Conservation (phyloP, 805 yeast species). For the Blastobotrys parvus region DNA sequence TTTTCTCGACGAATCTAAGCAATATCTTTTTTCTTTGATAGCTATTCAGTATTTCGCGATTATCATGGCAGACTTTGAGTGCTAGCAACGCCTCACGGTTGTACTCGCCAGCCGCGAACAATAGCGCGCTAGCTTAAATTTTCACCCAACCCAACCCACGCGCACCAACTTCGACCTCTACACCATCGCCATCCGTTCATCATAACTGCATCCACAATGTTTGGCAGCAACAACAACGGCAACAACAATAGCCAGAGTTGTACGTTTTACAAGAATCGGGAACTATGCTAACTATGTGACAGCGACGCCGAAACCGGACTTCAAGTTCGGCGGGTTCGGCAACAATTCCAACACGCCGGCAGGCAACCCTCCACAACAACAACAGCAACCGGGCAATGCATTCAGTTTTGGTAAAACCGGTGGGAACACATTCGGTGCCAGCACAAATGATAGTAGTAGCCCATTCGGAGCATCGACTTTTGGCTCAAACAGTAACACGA, state of each 20-base stretch:
- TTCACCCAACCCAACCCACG: too few species aligned
- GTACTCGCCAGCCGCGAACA: too few species aligned
- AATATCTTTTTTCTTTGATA: too few species aligned
- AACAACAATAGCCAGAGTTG: neutral
- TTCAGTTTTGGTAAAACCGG: constrained; percentile 4
- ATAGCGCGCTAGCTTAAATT: too few species aligned
- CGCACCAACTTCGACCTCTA: too few species aligned
- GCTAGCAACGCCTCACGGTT: too few species aligned
- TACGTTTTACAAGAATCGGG: neutral
- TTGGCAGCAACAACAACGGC: constrained; percentile 1
- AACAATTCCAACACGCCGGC: constrained; percentile 12
- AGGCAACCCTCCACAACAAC: constrained; percentile 7
- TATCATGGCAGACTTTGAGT: too few species aligned
- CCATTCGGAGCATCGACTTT: constrained; percentile 13
- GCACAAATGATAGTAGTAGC: constrained; percentile 14
- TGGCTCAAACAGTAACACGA: constrained; percentile 9
- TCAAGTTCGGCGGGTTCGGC: constrained; percentile 5
- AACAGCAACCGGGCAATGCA: neutral
- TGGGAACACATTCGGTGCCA: neutral
- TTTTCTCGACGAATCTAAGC: too few species aligned
- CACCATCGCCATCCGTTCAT: too few species aligned
- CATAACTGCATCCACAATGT: too few species aligned
- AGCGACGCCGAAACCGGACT: constrained; percentile 4
- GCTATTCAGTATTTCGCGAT: too few species aligned
- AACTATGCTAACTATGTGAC: neutral